Conservation (phyloP, 2,329 filamentous ascomycete genomes). For the Pseudopyrenochaeta lycopersici region DNA sequence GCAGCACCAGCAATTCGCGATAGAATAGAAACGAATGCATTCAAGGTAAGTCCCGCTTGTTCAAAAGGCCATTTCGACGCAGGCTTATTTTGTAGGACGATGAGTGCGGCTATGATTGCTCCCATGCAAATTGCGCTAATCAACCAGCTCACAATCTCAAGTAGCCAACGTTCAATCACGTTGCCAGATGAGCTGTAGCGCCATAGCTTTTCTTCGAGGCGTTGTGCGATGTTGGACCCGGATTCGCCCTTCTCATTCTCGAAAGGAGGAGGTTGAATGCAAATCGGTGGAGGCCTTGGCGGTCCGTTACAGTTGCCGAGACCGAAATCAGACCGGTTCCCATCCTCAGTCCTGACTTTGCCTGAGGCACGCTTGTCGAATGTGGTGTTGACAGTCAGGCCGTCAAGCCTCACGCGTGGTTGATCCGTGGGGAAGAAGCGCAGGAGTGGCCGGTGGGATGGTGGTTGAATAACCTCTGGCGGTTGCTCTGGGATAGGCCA, state of each 20-base stretch:
- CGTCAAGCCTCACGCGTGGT: slow-evolving; percentile 20
- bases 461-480: slow-evolving; percentile 20
- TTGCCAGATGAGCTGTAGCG: slow-evolving; percentile 25
- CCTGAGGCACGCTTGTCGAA: slow-evolving; percentile 19
- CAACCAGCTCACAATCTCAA: slow-evolving; percentile 36
- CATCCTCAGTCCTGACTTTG: not conserved
- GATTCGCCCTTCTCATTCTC: slow-evolving; percentile 6
- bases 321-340: not conserved
- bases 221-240: slow-evolving; percentile 25
- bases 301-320: slow-evolving; percentile 13
- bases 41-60: slow-evolving; percentile 28
- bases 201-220: slow-evolving; percentile 30
- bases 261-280: slow-evolving; percentile 8
- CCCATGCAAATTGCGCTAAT: slow-evolving; percentile 38
- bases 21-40: slow-evolving; percentile 37
- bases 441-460: slow-evolving; percentile 15
- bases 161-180: slow-evolving; percentile 33
- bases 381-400: slow-evolving; percentile 12
- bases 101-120: slow-evolving; percentile 21
- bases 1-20: slow-evolving; percentile 37
- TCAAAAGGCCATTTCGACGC: slow-evolving; percentile 16
- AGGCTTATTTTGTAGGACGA: slow-evolving; percentile 11
- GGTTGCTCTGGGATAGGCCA: slow-evolving; percentile 31
- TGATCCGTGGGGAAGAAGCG: slow-evolving; percentile 25
- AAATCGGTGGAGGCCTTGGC: slow-evolving; percentile 14